Evolutionary conservation across 2,329 filamentous ascomycete genomes (phyloP).

Genomic region (Talaromyces marneffei): DNA sequence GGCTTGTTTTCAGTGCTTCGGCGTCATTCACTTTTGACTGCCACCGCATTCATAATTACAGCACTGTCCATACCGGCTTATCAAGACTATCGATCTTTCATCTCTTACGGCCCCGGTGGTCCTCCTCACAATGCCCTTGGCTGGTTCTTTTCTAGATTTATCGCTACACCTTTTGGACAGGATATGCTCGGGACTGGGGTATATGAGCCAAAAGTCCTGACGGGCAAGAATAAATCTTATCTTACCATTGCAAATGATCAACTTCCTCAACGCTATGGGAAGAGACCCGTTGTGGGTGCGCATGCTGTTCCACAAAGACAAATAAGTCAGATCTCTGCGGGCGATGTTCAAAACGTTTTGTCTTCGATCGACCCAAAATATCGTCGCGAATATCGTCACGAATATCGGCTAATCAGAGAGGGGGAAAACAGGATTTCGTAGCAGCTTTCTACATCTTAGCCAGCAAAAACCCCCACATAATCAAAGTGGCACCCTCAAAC

Average conservation of each 20-base stretch:
- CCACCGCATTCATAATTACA: not conserved
- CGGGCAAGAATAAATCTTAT: constrained; percentile 15
- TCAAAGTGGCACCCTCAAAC: constrained; percentile 23
- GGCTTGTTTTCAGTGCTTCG: not conserved
- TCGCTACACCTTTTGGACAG: constrained; percentile 22
- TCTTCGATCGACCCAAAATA: not conserved
- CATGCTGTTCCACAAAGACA: constrained; percentile 29
- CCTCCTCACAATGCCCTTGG: constrained; percentile 32
- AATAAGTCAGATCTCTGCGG: constrained; percentile 21
- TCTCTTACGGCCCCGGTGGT: constrained; percentile 33
- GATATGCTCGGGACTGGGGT: constrained; percentile 27
- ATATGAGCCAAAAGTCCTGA: constrained; percentile 20
- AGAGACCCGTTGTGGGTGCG: constrained; percentile 22
- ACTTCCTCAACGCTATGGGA: constrained; percentile 15
- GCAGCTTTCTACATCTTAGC: constrained; percentile 21
- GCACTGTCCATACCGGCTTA: constrained; percentile 14
- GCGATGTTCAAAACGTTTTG: constrained; percentile 23
- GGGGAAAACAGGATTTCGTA: constrained; percentile 25
- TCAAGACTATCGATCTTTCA: constrained; percentile 33
- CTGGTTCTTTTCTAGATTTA: constrained; percentile 25
- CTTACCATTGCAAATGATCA: constrained; percentile 16
- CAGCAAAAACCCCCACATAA: constrained; percentile 23
- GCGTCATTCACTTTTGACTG: not conserved
- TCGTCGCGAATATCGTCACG: not conserved
- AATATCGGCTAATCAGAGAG: no score